These are phyloP conservation scores for Iris pallida DNA, from an alignment of 116 monocot species.

Conservation along the genomic window DNA sequence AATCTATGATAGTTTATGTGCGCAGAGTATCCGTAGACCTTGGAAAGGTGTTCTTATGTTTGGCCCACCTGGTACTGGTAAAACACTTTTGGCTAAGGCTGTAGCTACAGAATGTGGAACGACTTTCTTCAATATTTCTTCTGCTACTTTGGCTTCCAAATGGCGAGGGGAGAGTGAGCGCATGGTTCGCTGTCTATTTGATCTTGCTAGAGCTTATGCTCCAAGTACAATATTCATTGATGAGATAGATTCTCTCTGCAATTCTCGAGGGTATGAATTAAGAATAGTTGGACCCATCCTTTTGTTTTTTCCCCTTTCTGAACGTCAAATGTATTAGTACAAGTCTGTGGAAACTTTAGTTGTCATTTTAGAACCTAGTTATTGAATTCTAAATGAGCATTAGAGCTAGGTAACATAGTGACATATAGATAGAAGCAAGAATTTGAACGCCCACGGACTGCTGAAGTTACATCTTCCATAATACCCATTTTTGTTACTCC, in stretches of 20 bases:
- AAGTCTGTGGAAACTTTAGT: no score
- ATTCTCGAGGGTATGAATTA: conserved; percentile 78
- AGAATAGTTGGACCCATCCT: background rate
- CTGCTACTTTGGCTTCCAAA: conserved; percentile 97
- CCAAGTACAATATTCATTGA: conserved; percentile 99
- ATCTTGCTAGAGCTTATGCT: conserved; percentile 94
- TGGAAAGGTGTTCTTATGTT: conserved; percentile 99
- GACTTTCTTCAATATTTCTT: conserved; percentile 97
- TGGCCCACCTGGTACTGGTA: conserved; percentile 96
- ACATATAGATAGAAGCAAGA: no score
- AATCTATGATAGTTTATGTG: background rate
- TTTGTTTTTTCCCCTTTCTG: no score
- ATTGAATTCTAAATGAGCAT: no score
- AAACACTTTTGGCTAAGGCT: conserved; percentile 94
- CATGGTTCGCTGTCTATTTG: conserved; percentile 92
- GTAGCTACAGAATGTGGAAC: conserved; percentile 99
- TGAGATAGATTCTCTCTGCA: conserved; percentile 98
- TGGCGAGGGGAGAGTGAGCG: conserved; percentile 99
- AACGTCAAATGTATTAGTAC: no score
- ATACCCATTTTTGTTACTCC: no score
- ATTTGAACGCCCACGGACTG: no score
- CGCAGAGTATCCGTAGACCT: conserved; percentile 86
- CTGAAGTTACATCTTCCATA: no score
- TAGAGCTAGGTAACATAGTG: no score
- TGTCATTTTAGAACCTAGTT: no score